These are phyloP conservation scores for Peniophora sp. DNA, from an alignment of 1,284 basidiomycete species.

Conservation along the genomic window DNA sequence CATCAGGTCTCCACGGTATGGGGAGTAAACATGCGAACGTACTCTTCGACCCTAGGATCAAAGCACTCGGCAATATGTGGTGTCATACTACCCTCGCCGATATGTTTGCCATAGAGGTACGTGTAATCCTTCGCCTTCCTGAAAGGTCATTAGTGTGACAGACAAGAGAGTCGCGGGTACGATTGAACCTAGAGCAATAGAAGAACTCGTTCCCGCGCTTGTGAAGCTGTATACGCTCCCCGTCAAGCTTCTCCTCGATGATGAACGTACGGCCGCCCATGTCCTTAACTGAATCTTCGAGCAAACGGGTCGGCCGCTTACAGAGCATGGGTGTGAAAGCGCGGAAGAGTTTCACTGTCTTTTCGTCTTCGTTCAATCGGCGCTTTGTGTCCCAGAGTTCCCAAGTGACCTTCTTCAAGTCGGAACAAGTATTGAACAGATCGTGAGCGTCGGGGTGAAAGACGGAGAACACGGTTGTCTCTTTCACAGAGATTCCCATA, in stretches of 20 bases:
- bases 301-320: slow-evolving; percentile 71
- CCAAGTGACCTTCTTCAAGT: slow-evolving; percentile 87
- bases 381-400: slow-evolving; percentile 61
- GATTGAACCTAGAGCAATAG: slow-evolving; percentile 75
- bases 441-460: slow-evolving; percentile 90
- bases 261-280: slow-evolving; percentile 73
- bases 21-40: slow-evolving; percentile 20
- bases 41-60: slow-evolving; percentile 73
- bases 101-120: slow-evolving; percentile 80
- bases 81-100: slow-evolving; percentile 78
- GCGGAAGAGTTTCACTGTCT: slow-evolving; percentile 71
- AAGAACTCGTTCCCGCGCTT: slow-evolving; percentile 84
- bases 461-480: slow-evolving; percentile 79
- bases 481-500: slow-evolving; percentile 75
- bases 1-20: slow-evolving; percentile 5
- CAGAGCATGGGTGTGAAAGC: slow-evolving; percentile 92
- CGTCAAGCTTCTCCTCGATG: slow-evolving; percentile 94
- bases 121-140: slow-evolving; percentile 92
- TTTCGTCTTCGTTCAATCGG: slow-evolving; percentile 65
- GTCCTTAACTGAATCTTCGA: slow-evolving; percentile 76
- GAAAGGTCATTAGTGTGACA: background rate
- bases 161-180: background rate
- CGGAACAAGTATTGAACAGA: slow-evolving; percentile 90
- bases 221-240: slow-evolving; percentile 91
- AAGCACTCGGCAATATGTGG: slow-evolving; percentile 76